Conservation (phyloP, 2,329 filamentous ascomycete species). For the Alternaria angustiovoidea region DNA sequence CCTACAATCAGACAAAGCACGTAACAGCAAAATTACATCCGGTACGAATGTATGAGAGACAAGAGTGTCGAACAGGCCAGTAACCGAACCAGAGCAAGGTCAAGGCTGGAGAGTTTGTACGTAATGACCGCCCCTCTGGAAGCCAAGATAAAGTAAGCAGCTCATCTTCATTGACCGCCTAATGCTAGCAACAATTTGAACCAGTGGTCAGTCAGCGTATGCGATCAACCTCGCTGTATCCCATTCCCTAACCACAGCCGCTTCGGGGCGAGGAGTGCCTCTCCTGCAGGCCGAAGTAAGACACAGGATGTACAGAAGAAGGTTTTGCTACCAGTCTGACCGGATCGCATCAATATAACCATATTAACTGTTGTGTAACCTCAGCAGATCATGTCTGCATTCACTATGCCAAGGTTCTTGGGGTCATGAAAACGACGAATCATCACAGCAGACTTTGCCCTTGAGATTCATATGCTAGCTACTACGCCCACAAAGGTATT, state of each 20-base stretch:
- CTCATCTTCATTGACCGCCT: not conserved
- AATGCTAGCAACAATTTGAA: not conserved
- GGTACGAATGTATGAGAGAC: not conserved
- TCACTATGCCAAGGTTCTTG: not conserved
- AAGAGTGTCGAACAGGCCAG: not conserved
- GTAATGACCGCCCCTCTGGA: not conserved
- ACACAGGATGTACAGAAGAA: not conserved
- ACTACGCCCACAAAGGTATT: not conserved
- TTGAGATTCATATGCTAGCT: not conserved
- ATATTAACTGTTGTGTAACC: slow-evolving; percentile 17
- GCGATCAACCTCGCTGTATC: not conserved
- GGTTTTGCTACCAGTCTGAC: not conserved
- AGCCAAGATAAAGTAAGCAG: not conserved
- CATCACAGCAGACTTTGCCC: not conserved
- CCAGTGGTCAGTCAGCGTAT: slow-evolving; percentile 3
- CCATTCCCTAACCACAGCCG: not conserved
- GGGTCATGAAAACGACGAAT: not conserved
- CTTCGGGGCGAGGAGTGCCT: not conserved
- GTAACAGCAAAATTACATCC: not conserved
- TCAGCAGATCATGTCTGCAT: slow-evolving; percentile 3
- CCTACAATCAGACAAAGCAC: not conserved
- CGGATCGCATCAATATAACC: slow-evolving; percentile 1
- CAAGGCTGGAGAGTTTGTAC: not conserved
- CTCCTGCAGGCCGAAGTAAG: not conserved
- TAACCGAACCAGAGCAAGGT: not conserved